Evolutionary conservation across 768 basidiomycete species (phyloP), one percentile per base, ranked within the genome.

Genomic region (Amanita rubescens): DNA sequence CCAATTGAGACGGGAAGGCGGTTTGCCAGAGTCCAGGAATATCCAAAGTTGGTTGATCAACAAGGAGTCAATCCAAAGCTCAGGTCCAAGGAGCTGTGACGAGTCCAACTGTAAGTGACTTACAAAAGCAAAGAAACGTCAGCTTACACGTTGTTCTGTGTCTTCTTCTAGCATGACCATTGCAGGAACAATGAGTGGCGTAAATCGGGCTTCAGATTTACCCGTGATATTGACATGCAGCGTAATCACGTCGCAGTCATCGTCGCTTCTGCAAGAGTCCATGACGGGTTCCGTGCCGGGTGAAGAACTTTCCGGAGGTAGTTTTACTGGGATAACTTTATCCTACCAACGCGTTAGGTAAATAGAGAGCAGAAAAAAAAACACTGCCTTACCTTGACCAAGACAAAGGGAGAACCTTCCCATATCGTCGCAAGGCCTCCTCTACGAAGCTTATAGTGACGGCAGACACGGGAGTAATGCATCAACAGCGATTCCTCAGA

Each of bases 101-200:
- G 27, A 37, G 1, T 3, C 15, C 34, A 39, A 24, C 53, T 22
- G 8, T 39, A 37, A 25, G 39, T 43, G 39, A 49, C 10, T 49
- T 49, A 25, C 15, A 30, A 6, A 38, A 24, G 1, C 11, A 12
- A 22, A 41, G 33, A 34, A 30, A 44, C 54, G 35, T 27, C 24
- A 43, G 58, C 75, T 62, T 63, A 85, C 84, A 61, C 68, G 69
- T 24, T 60, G 64, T 51, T 68, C 67, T 35, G 78, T 55, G 43
- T 82, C 83, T 39, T 76, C 66, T 59, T 78, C 72, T 15, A 88
- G 60, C 50, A 63, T 63, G 30, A 63, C 61, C n/a, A 70, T 62
- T 42, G 72, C 74, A 15, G 73, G 68, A 34, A 80, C 55, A 15
- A 81, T 45, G 17, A 87, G 68, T 2, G 87, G 86, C 5, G 81